Base-by-base conservation (phyloP, 805 yeast genomes). In the Candida ovalis region DNA sequence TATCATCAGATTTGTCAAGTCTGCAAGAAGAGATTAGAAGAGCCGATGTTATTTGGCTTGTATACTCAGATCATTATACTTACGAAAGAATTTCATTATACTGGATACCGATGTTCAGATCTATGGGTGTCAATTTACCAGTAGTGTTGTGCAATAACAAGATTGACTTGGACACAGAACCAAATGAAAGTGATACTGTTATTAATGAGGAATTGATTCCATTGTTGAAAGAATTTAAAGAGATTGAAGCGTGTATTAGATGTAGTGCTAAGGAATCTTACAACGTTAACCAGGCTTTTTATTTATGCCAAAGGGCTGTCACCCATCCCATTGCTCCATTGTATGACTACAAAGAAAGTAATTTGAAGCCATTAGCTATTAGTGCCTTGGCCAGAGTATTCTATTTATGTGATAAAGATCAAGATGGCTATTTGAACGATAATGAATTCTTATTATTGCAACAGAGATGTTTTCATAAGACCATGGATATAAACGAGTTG, bases 21-120 rank as follows among this genome's bases (percentile, higher is more conserved):
- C 68, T 94, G 13, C 88, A 86, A 49, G 72, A 76, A 28, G 96
- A 89, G 62, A 77, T 94, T 53, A 76, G 96, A 42, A 76, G 78
- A 45, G 94, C 97, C 0, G 92, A 88, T 66, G 97, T 90, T 13
- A 86, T 94, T 2, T 86, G 97, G 92, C 75, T 94, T n/a, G 89
- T 94, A 0, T 94, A 91, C 62, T 80, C 94, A 3, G 98, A 91
- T 61, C 96, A 90, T 60, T 94, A 90, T 62, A 89, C 98, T 0
- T 94, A 90, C 62, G 98, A 94, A 63, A 75, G 98, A 42, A 81
- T 94, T 4, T 82, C 96, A 2, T 71, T 92, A 22, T 90, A 90
- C 64, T 94, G 99, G 99, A 84, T 94, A 78, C 94, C 95, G 44
- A 78, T 85, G 73, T 85, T 94, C 59, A 75, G 99, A 52, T 88